Conservation (phyloP, 108 stramenopile species). For the Nitzschia palea region DNA sequence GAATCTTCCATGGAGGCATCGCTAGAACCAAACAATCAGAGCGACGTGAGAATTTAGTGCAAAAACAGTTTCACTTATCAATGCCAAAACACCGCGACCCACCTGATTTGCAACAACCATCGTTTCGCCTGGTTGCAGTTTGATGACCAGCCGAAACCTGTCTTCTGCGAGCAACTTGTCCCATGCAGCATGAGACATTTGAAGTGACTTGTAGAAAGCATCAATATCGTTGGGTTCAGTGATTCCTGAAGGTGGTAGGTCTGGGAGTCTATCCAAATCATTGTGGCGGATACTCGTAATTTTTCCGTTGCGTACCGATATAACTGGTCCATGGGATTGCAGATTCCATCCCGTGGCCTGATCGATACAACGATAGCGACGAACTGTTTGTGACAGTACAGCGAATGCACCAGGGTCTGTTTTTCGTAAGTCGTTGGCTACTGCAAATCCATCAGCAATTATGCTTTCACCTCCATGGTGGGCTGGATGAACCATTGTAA, state of each 20-base stretch:
- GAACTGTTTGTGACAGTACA: constrained; percentile 43
- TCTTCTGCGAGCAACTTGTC: constrained; percentile 64
- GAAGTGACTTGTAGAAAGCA: constrained; percentile 50
- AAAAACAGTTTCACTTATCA: background rate
- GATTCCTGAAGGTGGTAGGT: constrained; percentile 57
- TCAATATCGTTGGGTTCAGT: constrained; percentile 31
- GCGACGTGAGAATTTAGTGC: background rate
- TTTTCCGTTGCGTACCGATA: constrained; percentile 33
- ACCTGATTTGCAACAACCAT: constrained; percentile 83
- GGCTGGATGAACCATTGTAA: constrained; percentile 82
- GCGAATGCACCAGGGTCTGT: constrained; percentile 60
- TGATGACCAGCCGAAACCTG: constrained; percentile 68
- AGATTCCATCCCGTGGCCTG: constrained; percentile 73
- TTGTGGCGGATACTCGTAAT: constrained; percentile 76
- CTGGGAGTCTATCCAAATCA: constrained; percentile 81
- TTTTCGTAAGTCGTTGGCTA: constrained; percentile 44
- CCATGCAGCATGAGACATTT: constrained; percentile 65
- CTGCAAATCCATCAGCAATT: constrained; percentile 77
- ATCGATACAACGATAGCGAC: constrained; percentile 73
- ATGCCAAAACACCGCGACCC: constrained; percentile 4
- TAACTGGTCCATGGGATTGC: constrained; percentile 65
- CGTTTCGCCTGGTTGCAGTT: constrained; percentile 72
- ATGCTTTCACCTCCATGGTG: constrained; percentile 50
- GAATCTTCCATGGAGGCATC: constrained; percentile 75
- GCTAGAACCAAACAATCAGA: constrained; percentile 23